These are phyloP conservation scores for Coemansia sp. DNA, from an alignment of 192 early-diverging fungal genomes.

Conservation along the genomic window DNA sequence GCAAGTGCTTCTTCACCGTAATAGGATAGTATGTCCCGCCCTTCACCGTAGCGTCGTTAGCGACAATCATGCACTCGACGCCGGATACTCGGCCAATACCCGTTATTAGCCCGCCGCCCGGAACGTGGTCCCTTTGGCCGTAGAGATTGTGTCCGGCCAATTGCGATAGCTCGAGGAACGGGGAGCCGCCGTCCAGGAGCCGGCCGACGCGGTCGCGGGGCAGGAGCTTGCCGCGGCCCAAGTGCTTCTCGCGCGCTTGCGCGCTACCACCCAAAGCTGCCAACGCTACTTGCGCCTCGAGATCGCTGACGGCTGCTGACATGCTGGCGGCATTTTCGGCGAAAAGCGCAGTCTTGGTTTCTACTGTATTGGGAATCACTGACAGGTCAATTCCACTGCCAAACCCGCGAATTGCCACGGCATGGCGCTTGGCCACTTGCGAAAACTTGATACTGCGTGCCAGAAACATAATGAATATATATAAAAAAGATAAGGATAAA, in stretches of 20 bases:
- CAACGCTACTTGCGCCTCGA: slow-evolving; percentile 28
- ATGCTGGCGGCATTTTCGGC: slow-evolving; percentile 44
- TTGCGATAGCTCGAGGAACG: slow-evolving; percentile 93
- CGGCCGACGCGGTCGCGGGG: slow-evolving; percentile 74
- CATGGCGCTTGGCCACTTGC: not conserved
- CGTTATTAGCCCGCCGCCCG: slow-evolving; percentile 89
- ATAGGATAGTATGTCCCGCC: slow-evolving; percentile 97
- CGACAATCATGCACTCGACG: slow-evolving; percentile 94
- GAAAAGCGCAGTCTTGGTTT: slow-evolving; percentile 37
- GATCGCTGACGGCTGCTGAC: slow-evolving; percentile 29
- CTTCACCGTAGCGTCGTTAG: slow-evolving; percentile 98
- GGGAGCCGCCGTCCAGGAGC: slow-evolving; percentile 62
- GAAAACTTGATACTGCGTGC: not conserved
- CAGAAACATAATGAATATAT: not conserved
- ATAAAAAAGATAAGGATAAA: not conserved
- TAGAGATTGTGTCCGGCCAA: slow-evolving; percentile 90
- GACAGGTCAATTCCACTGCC: slow-evolving; percentile 22
- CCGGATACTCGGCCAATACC: slow-evolving; percentile 93
- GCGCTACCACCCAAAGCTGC: slow-evolving; percentile 75
- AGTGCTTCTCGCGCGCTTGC: slow-evolving; percentile 79
- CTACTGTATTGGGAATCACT: slow-evolving; percentile 34
- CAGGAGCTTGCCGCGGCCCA: slow-evolving; percentile 83
- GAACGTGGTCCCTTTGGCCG: slow-evolving; percentile 64
- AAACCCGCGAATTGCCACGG: not conserved
- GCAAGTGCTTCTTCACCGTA: slow-evolving; percentile 95